Conservation (phyloP, 805 yeast species). For the Myxozyma melibiosi region DNA sequence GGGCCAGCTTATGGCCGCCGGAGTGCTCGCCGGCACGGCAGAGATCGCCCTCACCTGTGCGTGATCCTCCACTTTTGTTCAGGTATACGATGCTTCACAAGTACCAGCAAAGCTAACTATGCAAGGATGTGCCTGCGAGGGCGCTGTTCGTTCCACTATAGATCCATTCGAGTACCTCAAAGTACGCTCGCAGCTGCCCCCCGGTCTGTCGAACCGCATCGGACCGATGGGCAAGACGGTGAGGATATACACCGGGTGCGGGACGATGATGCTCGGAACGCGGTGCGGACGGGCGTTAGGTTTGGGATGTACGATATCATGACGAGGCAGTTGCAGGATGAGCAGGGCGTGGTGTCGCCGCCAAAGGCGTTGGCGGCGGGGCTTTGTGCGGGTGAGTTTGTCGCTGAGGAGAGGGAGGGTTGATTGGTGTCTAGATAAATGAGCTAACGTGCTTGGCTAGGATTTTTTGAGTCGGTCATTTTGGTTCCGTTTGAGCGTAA, state of each 20-base stretch:
- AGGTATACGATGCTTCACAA: not conserved
- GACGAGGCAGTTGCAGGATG: slow-evolving; percentile 63
- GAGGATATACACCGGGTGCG: slow-evolving; percentile 58
- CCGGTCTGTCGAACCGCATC: slow-evolving; percentile 33
- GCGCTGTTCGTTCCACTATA: too few species aligned
- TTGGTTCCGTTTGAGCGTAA: slow-evolving; percentile 83
- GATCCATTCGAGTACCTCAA: slow-evolving; percentile 48
- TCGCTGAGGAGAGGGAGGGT: not conserved
- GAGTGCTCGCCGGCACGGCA: slow-evolving; percentile 44
- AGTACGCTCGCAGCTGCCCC: slow-evolving; percentile 43
- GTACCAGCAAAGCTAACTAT: not conserved
- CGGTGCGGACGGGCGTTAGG: slow-evolving; percentile 71
- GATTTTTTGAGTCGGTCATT: slow-evolving; percentile 75
- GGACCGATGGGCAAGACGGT: slow-evolving; percentile 24
- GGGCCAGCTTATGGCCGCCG: slow-evolving; percentile 37
- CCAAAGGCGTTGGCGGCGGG: slow-evolving; percentile 86
- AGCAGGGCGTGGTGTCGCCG: slow-evolving; percentile 61
- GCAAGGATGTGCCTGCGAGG: slow-evolving; percentile 31
- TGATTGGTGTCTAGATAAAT: not conserved
- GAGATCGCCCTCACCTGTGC: slow-evolving; percentile 45
- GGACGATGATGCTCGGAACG: slow-evolving; percentile 74
- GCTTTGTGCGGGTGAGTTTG: slow-evolving; percentile 52
- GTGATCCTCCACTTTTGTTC: slow-evolving; percentile 18
- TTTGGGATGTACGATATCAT: slow-evolving; percentile 72
- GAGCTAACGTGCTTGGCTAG: slow-evolving; percentile 41